Base-by-base conservation (phyloP, 1,139 yeast genomes). In the Diutina siamensis region DNA sequence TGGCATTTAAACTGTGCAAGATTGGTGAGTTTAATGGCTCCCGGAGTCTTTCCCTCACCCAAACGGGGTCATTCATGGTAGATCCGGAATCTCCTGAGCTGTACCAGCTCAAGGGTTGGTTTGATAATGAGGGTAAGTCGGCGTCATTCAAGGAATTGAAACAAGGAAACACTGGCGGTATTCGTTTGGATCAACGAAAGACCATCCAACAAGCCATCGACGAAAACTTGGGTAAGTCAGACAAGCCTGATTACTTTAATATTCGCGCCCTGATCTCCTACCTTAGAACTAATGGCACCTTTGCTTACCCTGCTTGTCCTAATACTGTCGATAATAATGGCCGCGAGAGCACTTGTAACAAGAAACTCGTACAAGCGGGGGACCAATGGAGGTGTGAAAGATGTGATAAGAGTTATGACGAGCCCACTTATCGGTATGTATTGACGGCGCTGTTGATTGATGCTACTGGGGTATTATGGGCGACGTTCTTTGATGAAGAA, bases 61-160 rank as follows among this genome's bases (percentile, higher is more conserved):
- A 82, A 51, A 74, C 87, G 12, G 89, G 96, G 28, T 73, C 86
- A 2, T 65, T 92, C 53, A 62, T 79, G 42, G 72, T 84, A 13
- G 85, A 86, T 54, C 98, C 98, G 1, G 97, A 89, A 57, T 76
- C 85, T 19, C 82, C 86, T 17, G 96, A 88, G 61, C 92, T 97
- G 5, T 87, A 79, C 60, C 74, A 77, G 47, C 73, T 94, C 54
- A 86, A 87, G 62, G 97, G 98, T 4, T 94, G 99, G 99, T 94
- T 80, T 57, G 95, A 87, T 57, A 76, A 81, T 45, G 79, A 77
- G 54, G 97, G 96, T 45, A 71, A 71, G 40, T 66, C 69, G 49
- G 80, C 77, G 51, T 65, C 62, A 38, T 87, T 83, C 67, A 76
- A 78, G 54, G 67, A 79, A n/a, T 64, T 84, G 60, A 80, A 77